Evolutionary conservation across 1,139 yeast genomes (phyloP).

Genomic region (Lodderomyces pseudojiufengensis): DNA sequence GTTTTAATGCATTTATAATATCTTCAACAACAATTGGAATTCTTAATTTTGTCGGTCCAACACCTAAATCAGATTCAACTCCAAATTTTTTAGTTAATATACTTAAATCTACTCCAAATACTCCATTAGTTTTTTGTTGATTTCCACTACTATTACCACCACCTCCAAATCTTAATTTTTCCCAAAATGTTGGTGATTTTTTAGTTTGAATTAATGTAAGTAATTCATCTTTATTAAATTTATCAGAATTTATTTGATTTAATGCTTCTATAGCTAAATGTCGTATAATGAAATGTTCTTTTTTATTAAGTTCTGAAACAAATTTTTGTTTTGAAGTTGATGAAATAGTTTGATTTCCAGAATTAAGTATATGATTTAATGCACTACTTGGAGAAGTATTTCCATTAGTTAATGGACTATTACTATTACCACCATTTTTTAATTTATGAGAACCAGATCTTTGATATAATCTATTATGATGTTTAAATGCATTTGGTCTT

Average conservation of each 20-base stretch:
- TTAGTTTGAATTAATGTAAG: slow-evolving; percentile 52
- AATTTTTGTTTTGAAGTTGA: slow-evolving; percentile 34
- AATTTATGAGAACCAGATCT: slow-evolving; percentile 22
- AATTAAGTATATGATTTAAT: slow-evolving; percentile 12
- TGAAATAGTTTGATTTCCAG: slow-evolving; percentile 2
- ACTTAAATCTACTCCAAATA: slow-evolving; percentile 79
- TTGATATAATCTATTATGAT: slow-evolving; percentile 50
- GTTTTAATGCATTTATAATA: slow-evolving; percentile 74
- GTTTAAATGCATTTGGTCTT: slow-evolving; percentile 80
- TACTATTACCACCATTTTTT: slow-evolving; percentile 10
- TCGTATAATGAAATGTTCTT: slow-evolving; percentile 60
- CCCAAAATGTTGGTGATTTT: slow-evolving; percentile 72
- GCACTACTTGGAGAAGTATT: slow-evolving; percentile 13
- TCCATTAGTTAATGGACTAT: slow-evolving; percentile 1
- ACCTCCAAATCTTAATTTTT: slow-evolving; percentile 48
- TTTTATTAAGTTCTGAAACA: slow-evolving; percentile 66
- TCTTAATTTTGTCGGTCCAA: slow-evolving; percentile 74
- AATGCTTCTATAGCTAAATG: slow-evolving; percentile 70
- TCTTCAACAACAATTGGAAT: slow-evolving; percentile 90
- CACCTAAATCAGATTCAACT: slow-evolving; percentile 81
- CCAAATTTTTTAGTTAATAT: slow-evolving; percentile 74
- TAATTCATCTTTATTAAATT: slow-evolving; percentile 50
- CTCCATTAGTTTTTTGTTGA: slow-evolving; percentile 33
- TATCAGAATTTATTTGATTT: slow-evolving; percentile 35
- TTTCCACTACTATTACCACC: slow-evolving; percentile 20